Evolutionary conservation across 2,329 filamentous ascomycete species (phyloP), one percentile per base, ranked within the genome.

Genomic region (Pseudogymnoascus sp.): DNA sequence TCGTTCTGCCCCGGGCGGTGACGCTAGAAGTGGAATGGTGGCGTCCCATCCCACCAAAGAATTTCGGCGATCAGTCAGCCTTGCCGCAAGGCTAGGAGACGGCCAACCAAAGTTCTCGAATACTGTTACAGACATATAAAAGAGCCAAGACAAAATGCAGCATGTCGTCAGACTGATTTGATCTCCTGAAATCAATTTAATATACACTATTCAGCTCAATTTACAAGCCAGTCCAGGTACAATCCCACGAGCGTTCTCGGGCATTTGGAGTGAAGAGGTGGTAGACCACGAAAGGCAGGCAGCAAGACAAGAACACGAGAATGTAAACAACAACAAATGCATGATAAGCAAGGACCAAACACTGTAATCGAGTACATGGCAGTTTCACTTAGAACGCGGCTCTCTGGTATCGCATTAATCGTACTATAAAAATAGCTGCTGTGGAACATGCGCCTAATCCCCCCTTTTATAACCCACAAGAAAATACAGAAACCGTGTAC

Each of bases 1-100:
- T 57, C 28, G 51, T 57, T 57, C 51, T 57, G 51, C 51, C 51
- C 51, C 51, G 51, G 51, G 51, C 51, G 51, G 51, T 57, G 51
- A 57, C 51, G 28, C 51, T 13, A 34, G 28, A 57, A 57, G 51
- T 57, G 51, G 51, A 34, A 57, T 57, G 51, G 51, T 57, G 51
- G 51, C 51, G 28, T 34, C 51, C n/a, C 28, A 57, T 57, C 51
- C 51, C 51, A 57, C 51, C 51, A 57, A 48, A 57, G 28, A 57
- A 57, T 57, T 57, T 57, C 14, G 51, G 6, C 28, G 51, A 57
- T 57, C 51, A 31, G 16, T 57, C 51, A 57, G 51, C 51, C 51
- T 57, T 34, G 51, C 28, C 51, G 28, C 51, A 57, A 57, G 51
- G 51, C 51, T 57, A 34, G 51, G 21, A 13, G 31, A 4, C 31